Base-by-base conservation (phyloP, 495 filamentous ascomycete species). In the Penicillium soppii region DNA sequence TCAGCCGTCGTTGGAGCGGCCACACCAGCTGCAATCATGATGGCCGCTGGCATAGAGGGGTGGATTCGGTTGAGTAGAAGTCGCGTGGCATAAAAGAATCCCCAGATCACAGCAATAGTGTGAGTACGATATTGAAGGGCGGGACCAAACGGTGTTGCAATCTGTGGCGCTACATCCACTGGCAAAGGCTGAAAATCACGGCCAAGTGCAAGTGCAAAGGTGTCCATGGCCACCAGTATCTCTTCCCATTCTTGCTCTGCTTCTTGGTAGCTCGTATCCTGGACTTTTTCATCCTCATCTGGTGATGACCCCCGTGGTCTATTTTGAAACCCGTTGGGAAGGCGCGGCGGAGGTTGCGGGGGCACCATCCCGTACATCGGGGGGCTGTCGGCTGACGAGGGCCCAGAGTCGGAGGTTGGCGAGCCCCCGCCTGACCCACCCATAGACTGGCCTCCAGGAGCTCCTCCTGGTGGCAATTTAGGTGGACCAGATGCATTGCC, bases 11-110 rank as follows among this genome's bases (percentile, higher is more conserved):
- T 77, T 3, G 70, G 67, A 0, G 90, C 87, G 7, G 84, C 81
- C 29, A 94, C 77, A 9, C 82, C 84, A 1, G 88, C 87, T 5
- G 92, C 89, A 33, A 88, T 76, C 84, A 95, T 92, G 47, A 91
- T 85, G n/a, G 90, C 80, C 0, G 92, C 90, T 5, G 91, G 94
- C 91, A 97, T 96, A 2, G 78, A 82, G 0, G 94, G 94, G 54
- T 96, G 91, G 1, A 86, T 71, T 29, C 94, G 79, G 42, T 90
- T 71, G 17, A 90, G 78, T 39, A 92, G 72, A 42, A 98, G 91
- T 22, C 89, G 77, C 2, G 83, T 85, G 66, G 88, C 87, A 70
- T 92, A 87, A 63, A 86, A 96, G 45, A 89, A 84, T 58, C 83
- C 84, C 85, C 90, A 92, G 17, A 97, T 76, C 29, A 88, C 85